Conservation (phyloP, 1,284 basidiomycete genomes). For the Cryptococcus deneoformans region DNA sequence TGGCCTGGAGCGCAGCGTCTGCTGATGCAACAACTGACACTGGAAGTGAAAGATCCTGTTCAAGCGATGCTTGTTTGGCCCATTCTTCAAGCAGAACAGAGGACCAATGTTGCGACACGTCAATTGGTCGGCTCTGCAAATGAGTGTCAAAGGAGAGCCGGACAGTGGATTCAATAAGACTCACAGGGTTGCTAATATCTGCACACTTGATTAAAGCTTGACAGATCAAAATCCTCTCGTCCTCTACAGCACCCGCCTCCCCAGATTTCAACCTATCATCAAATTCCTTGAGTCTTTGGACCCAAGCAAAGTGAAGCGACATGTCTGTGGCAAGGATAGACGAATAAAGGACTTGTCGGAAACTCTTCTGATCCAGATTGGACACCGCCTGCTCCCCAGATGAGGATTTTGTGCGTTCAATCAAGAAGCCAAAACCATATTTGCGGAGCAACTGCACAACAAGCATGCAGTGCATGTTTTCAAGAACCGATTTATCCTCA, state of each 20-base stretch:
- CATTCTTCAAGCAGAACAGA: conserved; percentile 82
- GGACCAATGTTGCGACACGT: conserved; percentile 87
- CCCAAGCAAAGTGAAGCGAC: conserved; percentile 82
- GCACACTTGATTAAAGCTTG: conserved; percentile 93
- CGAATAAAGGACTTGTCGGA: conserved; percentile 70
- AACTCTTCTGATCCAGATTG: conserved; percentile 52
- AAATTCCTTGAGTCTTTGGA: conserved; percentile 60
- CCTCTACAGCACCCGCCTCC: conserved; percentile 28
- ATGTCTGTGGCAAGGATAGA: conserved; percentile 91
- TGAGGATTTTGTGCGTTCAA: conserved; percentile 22
- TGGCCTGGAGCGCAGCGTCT: conserved; percentile 67
- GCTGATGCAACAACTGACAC: conserved; percentile 63
- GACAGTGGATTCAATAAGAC: conserved; percentile 38
- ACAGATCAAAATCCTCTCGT: conserved; percentile 70
- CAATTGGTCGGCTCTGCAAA: conserved; percentile 80
- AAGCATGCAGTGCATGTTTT: conserved; percentile 88
- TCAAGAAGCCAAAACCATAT: conserved; percentile 62
- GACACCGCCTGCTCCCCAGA: conserved; percentile 19
- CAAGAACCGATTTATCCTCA: conserved; percentile 81
- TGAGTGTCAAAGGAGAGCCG: not conserved
- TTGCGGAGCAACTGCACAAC: conserved; percentile 76
- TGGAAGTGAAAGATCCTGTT: conserved; percentile 70
- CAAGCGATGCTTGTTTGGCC: conserved; percentile 78
- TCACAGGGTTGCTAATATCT: conserved; percentile 92
- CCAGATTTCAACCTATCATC: conserved; percentile 31